phyloP scores from a whole-genome alignment of 768 basidiomycete genomes.

The Lentinula lateritia region DNA sequence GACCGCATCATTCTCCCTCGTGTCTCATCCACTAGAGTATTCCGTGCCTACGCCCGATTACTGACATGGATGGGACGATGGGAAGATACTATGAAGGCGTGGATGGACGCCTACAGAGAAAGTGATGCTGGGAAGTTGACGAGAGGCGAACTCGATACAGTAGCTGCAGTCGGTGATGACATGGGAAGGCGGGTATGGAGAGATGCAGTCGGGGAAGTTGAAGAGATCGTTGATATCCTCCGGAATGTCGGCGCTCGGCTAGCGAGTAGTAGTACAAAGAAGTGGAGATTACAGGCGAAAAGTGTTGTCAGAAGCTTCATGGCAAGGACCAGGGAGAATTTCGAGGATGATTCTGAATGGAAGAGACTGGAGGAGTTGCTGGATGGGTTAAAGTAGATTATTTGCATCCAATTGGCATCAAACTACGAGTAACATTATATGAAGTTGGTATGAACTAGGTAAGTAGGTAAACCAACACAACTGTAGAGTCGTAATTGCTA shows the following conservation, averaged over 20 bases:
- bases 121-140: conserved; percentile 57
- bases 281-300: conserved; percentile 84
- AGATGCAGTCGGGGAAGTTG: conserved; percentile 72
- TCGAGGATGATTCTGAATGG: conserved; percentile 90
- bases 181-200: conserved; percentile 49
- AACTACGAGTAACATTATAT: too few species aligned
- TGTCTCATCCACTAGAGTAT: conserved; percentile 64
- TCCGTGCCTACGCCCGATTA: conserved; percentile 79
- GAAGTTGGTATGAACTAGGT: too few species aligned
- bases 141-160: conserved; percentile 46
- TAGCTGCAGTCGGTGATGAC: conserved; percentile 25
- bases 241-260: conserved; percentile 73
- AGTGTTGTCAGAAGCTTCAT: conserved; percentile 87
- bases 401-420: not conserved
- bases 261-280: conserved; percentile 33
- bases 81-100: conserved; percentile 75
- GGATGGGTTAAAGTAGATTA: conserved; percentile 51
- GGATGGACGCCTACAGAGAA: conserved; percentile 81
- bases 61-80: conserved; percentile 67
- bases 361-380: conserved; percentile 55
- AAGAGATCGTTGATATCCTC: conserved; percentile 79
- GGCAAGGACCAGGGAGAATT: conserved; percentile 74
- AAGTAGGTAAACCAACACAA: too few species aligned
- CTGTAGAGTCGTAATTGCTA: too few species aligned
- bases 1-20: conserved; percentile 77